Base-by-base conservation (phyloP, 257 asterid species). In the Eucommia ulmoides region DNA sequence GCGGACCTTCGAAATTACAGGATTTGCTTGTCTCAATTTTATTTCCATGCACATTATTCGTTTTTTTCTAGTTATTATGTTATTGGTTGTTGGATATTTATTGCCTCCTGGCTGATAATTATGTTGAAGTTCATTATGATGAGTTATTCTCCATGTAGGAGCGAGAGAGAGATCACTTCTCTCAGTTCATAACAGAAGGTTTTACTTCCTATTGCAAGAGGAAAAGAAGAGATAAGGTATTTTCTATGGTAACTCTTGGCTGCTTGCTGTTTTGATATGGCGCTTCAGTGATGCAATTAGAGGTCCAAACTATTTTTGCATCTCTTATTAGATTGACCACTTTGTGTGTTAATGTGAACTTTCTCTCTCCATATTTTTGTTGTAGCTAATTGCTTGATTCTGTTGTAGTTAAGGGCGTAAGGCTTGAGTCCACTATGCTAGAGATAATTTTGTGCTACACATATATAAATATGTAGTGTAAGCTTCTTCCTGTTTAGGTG, bases 121-220 rank as follows among this genome's bases (percentile, higher is more conserved):
- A 12, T 41, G 44, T 58, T 26, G 33, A 52, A 54, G 24, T 50
- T 22, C 16, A 22, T 16, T 38, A 8, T 41, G 2, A 23, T 48
- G 19, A 19, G 50, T 54, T 48, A 46, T 12, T 60, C 33, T 71
- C 59, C 59, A 16, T 63, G 55, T 61, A 91, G 99, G 99, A 86
- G 71, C 82, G 77, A 62, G 99, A 86, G 70, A 83, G 97, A 55
- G 94, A 86, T 55, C 99, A 91, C 69, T 91, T 86, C 71, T 83
- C 93, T 7, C 99, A 91, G 82, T 91, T 91, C 50, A 72, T 91
- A 47, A 91, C 95, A 21, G 99, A 91, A 74, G 95, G 99, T 52
- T 91, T 91, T 68, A 83, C 93, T 66, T 81, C 99, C 50, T 91
- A 91, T 51, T 91, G 99, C 65, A 91, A 86, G 89, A 81, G 99